Evolutionary conservation across 2,329 filamentous ascomycete species (phyloP).

Genomic region (Emericellopsis cladophorae): DNA sequence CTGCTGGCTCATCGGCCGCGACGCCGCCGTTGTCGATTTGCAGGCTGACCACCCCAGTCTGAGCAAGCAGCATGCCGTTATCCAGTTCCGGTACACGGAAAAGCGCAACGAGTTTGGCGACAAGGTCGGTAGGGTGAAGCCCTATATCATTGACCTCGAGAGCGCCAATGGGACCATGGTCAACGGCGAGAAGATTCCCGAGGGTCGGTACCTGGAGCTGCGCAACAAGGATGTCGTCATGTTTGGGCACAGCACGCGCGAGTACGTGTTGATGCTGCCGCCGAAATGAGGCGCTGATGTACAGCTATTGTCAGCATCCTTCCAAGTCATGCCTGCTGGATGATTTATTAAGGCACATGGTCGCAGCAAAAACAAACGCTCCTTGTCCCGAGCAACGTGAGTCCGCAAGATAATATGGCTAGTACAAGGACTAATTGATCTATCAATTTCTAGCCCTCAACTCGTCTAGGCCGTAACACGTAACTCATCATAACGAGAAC

Average conservation of each 20-base stretch:
- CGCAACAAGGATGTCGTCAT: conserved; percentile 78
- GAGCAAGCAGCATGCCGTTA: conserved; percentile 88
- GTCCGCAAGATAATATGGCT: too few species aligned
- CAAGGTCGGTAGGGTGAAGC: conserved; percentile 63
- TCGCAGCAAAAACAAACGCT: too few species aligned
- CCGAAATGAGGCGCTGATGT: conserved; percentile 20
- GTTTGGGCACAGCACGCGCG: conserved; percentile 78
- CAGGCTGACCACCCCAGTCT: conserved; percentile 80
- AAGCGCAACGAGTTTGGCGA: conserved; percentile 82
- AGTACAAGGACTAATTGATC: too few species aligned
- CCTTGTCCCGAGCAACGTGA: too few species aligned
- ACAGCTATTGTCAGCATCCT: too few species aligned
- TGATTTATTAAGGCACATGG: too few species aligned
- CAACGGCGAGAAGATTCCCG: conserved; percentile 62
- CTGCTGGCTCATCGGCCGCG: conserved; percentile 85
- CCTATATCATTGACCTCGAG: conserved; percentile 87
- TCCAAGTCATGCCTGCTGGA: too few species aligned
- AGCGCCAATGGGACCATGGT: conserved; percentile 82
- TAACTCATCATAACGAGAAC: too few species aligned
- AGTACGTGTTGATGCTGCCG: conserved; percentile 89
- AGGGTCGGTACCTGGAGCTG: conserved; percentile 73
- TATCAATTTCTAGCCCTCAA: too few species aligned
- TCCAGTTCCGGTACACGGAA: conserved; percentile 82
- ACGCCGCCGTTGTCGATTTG: conserved; percentile 69
- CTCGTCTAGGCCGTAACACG: too few species aligned